phyloP scores from a whole-genome alignment of 2,329 filamentous ascomycete genomes.

The Lizonia empirigonia region DNA sequence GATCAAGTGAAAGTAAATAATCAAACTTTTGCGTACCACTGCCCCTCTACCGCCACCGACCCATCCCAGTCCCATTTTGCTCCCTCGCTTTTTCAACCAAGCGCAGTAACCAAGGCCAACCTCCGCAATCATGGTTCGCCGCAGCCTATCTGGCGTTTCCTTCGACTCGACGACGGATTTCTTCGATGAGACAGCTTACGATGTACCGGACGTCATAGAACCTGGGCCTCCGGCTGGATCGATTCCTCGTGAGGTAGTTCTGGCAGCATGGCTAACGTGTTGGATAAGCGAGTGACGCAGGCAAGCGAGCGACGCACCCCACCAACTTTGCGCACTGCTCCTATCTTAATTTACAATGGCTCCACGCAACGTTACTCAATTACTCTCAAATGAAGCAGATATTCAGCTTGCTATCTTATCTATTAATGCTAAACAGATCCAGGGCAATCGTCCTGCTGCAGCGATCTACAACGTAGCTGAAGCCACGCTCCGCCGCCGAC shows the following conservation, averaged over 20 bases:
- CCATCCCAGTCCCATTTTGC: not conserved
- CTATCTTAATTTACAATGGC: no score
- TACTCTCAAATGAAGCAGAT: no score
- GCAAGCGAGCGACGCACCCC: no score
- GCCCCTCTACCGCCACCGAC: not conserved
- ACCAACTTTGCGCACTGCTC: no score
- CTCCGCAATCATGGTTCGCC: not conserved
- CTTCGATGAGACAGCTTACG: not conserved
- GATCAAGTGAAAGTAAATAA: not conserved
- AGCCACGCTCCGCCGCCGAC: no score
- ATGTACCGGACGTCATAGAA: not conserved
- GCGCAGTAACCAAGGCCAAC: not conserved
- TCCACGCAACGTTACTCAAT: no score
- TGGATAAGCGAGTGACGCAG: no score
- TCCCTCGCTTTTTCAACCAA: not conserved
- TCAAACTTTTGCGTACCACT: not conserved
- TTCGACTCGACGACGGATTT: not conserved
- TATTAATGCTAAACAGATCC: no score
- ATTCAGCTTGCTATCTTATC: no score
- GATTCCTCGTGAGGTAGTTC: not conserved
- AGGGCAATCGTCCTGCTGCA: no score
- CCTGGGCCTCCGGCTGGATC: not conserved
- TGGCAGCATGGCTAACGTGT: not conserved
- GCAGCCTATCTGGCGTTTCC: not conserved
- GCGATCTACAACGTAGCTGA: no score